Base-by-base conservation (phyloP, 371 early-diverging fungal species). In the Circinella minor region DNA sequence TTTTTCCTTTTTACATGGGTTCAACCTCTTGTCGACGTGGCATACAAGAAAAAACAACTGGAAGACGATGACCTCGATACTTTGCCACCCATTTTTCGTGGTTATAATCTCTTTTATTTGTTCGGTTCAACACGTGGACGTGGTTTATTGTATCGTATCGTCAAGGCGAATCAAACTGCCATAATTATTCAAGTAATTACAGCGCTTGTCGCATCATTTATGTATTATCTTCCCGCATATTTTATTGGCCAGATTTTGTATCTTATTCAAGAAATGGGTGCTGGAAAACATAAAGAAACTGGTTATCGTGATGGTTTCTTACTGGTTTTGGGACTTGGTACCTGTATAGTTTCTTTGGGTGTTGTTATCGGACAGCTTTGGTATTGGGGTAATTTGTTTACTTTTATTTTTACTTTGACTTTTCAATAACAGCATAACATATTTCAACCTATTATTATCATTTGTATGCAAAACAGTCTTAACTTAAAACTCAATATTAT, bases 341-440 rank as follows among this genome's bases (percentile, higher is more conserved):
- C 74, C 7, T 71, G 78, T 20, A 77, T 80, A 18, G 67, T 86
- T 10, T 36, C 81, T 18, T 68, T 78, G n/a, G 80, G 79, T n/a
- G n/a, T 85, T 27, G 67, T 77, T 10, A 74, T 80, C 38, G 83
- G 79, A 4, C 86, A 86, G 65, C 69, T 85, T 10, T 83, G 85
- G 75, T 87, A 89, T 69, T 83, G 74, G 68, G 80, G 84, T 83
- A 80, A 69, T 55, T 8, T 17, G 1, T 27, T 27, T 27, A 27
- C 27, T 27, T 27, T 27, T 27, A 27, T 27, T 27, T 27, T 27
- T 27, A 2, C 27, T 27, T 27, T 2, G n/a, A n/a, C n/a, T n/a
- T n/a, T n/a, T n/a, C n/a, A n/a, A n/a, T n/a, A 27, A 27, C 27
- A 27, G 27, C 27, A 27, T 27, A 27, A 27, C 27, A 27, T 27